phyloP scores from a whole-genome alignment of 2,329 filamentous ascomycete species.

The Claviceps capensis region DNA sequence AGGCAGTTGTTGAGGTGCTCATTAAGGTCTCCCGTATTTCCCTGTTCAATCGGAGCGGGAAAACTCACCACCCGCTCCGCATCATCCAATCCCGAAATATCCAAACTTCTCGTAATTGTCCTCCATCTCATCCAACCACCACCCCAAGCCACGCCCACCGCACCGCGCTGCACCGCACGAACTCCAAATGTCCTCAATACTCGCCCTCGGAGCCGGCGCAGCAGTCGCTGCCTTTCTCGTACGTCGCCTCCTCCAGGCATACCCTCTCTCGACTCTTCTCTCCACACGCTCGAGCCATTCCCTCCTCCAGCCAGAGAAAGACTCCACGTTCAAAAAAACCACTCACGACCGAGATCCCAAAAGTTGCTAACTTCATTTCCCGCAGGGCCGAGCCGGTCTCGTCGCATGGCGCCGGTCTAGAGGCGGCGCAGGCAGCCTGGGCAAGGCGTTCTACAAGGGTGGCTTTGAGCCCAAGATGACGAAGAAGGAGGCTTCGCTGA shows the following conservation, averaged over 20 bases:
- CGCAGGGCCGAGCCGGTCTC: slow-evolving; percentile 77
- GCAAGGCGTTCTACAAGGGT: slow-evolving; percentile 93
- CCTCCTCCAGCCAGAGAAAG: too few relatives aligned
- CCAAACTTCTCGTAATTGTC: slow-evolving; percentile 1
- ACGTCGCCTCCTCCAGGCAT: slow-evolving; percentile 10
- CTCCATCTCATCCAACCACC: neutral
- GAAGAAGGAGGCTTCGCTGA: slow-evolving; percentile 76
- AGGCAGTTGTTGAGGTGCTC: too few relatives aligned
- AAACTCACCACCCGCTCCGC: slow-evolving; percentile 3
- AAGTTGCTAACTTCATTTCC: neutral
- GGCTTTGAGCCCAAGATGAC: slow-evolving; percentile 97
- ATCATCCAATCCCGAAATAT: slow-evolving; percentile 16
- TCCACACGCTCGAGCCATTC: neutral
- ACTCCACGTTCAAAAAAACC: too few relatives aligned
- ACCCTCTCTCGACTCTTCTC: neutral
- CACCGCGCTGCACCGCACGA: too few relatives aligned
- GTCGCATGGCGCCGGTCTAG: slow-evolving; percentile 77
- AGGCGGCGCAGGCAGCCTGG: slow-evolving; percentile 63
- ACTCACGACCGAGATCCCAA: too few relatives aligned
- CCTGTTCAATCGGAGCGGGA: slow-evolving; percentile 10
- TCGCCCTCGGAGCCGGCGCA: slow-evolving; percentile 33
- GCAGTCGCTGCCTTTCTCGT: slow-evolving; percentile 40
- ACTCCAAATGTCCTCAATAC: slow-evolving; percentile 25
- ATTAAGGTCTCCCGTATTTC: too few relatives aligned
- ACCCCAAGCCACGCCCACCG: neutral